Base-by-base conservation (phyloP, 495 filamentous ascomycete species). In the Hyaloscypha variabilis region DNA sequence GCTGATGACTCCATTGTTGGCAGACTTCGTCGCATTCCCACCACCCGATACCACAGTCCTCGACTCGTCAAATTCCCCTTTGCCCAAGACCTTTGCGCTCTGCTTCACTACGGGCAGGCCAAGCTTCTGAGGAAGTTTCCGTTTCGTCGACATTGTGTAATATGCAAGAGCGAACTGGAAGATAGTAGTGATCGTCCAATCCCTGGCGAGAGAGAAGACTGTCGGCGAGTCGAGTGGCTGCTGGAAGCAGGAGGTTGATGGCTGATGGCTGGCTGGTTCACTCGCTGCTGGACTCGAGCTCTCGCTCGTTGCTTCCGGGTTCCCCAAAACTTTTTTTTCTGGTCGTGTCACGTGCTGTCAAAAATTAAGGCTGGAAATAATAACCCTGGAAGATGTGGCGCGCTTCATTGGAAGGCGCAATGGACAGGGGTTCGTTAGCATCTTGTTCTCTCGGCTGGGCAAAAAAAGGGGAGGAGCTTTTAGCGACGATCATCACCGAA, bases 51-150 rank as follows among this genome's bases (percentile, higher is more conserved):
- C 89, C 5, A 89, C 83, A 49, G 91, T 81, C 61, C 79, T 85
- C 19, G 90, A 87, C 72, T 97, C 92, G 75, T 97, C 87, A 52
- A 97, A 87, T 36, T 82, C 83, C 62, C 71, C 80, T 66, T 89
- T 83, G 49, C 80, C 84, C 34, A 83, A 69, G 24, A 85, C 78
- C 66, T 87, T 91, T 34, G 83, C 81, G 53, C 84, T 87, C 63
- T 87, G 87, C 75, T 84, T 87, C 36, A 81, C 74, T 0, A 73
- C 72, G 0, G 83, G 83, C 63, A 77, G 76, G 60, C 77, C 83
- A 62, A 85, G 72, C 69, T 76, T 76, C 62, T 74, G 70, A 57
- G 78, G 66, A 14, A 79, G 74, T 78, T 82, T 85, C 65, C 83
- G 76, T 68, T 83, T 85, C 46, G 83, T 78, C 60, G 81, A 83